Percentiles rank a stretch among this genome's conserved stretches.
Conservation (phyloP, 768 basidiomycete species). For the Lanmaoa rubissima region DNA sequence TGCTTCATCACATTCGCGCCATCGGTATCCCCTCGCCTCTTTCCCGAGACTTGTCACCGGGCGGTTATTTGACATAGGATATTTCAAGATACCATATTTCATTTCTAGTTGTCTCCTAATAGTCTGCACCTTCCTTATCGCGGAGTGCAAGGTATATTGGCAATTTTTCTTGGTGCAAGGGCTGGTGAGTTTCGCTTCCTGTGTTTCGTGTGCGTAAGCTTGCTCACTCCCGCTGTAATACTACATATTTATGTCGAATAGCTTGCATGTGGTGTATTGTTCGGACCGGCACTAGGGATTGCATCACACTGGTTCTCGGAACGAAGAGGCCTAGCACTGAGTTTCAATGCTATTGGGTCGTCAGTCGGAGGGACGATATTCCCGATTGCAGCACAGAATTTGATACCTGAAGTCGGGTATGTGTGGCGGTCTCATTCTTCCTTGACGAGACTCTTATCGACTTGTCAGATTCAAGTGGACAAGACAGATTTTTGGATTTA, state of each 20-base stretch:
- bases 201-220: neutral
- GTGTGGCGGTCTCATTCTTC: slow-evolving; percentile 15
- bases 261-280: slow-evolving; percentile 54
- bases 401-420: slow-evolving; percentile 56
- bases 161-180: slow-evolving; percentile 78
- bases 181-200: slow-evolving; percentile 41
- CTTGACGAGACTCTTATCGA: neutral
- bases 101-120: slow-evolving; percentile 51
- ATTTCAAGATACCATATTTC: slow-evolving; percentile 51
- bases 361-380: slow-evolving; percentile 68
- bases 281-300: slow-evolving; percentile 57
- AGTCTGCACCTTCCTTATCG: slow-evolving; percentile 58
- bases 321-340: slow-evolving; percentile 54
- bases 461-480: slow-evolving; percentile 70
- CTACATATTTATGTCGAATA: neutral
- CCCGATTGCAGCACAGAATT: slow-evolving; percentile 56
- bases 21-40: slow-evolving; percentile 61
- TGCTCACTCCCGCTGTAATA: neutral
- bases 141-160: slow-evolving; percentile 74
- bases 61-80: slow-evolving; percentile 72
- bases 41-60: slow-evolving; percentile 62
- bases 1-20: neutral
- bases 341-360: slow-evolving; percentile 61
- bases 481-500: slow-evolving; percentile 66
- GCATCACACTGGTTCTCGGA: slow-evolving; percentile 74